A percentile compares a stretch with the other conserved stretches of the same genome.
Evolutionary conservation across 139 green algal genomes (phyloP).

Genomic region (Coelastrella sp.): DNA sequence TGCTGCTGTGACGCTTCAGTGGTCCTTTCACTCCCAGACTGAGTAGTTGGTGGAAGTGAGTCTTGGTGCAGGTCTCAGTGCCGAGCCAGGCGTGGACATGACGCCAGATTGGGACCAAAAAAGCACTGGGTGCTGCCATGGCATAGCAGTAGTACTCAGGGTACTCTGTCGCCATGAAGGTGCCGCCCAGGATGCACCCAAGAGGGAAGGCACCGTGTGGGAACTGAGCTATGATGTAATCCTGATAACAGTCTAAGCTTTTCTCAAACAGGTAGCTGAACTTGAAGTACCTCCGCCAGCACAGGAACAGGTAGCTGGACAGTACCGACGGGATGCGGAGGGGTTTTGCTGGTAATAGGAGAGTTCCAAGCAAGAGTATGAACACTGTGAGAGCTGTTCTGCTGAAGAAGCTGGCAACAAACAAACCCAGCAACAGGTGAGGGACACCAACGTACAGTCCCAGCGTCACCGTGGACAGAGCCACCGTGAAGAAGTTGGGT

Average conservation of each 20-base stretch:
- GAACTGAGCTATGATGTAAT: constrained; percentile 49
- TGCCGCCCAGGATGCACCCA: constrained; percentile 40
- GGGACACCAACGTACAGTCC: constrained; percentile 35
- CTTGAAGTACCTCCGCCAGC: constrained; percentile 51
- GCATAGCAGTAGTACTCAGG: constrained; percentile 25
- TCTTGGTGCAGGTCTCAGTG: constrained; percentile 35
- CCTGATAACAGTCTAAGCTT: constrained; percentile 34
- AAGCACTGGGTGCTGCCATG: constrained; percentile 21
- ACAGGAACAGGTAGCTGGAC: constrained; percentile 29
- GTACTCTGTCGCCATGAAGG: constrained; percentile 44
- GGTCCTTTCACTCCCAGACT: constrained; percentile 22
- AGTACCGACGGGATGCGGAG: neutral
- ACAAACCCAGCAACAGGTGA: constrained; percentile 29
- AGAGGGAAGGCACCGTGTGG: constrained; percentile 50
- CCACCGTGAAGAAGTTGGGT: constrained; percentile 8
- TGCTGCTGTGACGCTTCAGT: constrained; percentile 8
- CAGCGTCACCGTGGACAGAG: constrained; percentile 22
- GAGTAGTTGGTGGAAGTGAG: constrained; percentile 51
- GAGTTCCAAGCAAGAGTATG: neutral
- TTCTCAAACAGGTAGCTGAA: constrained; percentile 51
- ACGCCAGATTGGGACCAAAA: constrained; percentile 45
- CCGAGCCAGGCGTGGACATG: constrained; percentile 54
- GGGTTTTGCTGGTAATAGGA: constrained; percentile 32
- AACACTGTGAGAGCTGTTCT: neutral
- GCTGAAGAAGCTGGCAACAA: neutral